Evolutionary conservation across 345 rosid species (phyloP).

Genomic region (Eucalyptus guilfoylei): DNA sequence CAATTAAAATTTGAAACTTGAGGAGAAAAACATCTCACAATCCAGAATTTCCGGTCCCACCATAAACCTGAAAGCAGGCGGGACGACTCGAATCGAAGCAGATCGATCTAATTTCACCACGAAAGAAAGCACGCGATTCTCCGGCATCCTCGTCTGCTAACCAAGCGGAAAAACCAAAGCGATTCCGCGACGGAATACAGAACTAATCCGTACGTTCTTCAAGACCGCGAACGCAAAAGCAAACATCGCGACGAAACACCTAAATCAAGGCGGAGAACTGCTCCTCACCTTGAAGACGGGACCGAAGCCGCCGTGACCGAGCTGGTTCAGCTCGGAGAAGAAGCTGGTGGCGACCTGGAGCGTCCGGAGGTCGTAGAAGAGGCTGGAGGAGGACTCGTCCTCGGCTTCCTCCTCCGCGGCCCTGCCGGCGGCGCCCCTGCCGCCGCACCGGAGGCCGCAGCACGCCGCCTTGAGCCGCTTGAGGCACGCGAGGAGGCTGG

Average conservation of each 20-base stretch:
- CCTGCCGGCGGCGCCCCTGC: neutral
- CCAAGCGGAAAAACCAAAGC: neutral
- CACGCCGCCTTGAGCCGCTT: neutral
- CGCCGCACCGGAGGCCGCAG: neutral
- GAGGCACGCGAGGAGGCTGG: constrained; percentile 12
- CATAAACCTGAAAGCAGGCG: neutral
- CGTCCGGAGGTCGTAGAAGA: constrained; percentile 48
- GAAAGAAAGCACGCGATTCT: neutral
- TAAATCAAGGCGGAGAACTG: neutral
- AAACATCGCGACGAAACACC: neutral
- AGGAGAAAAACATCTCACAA: neutral
- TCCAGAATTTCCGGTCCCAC: neutral
- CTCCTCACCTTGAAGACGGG: constrained; percentile 67
- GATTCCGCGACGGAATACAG: neutral
- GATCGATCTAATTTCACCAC: neutral
- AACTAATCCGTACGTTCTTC: neutral
- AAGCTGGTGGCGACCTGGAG: constrained; percentile 65
- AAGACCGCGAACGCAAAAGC: neutral
- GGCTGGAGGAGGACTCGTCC: constrained; percentile 8
- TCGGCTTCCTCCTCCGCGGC: constrained; percentile 1
- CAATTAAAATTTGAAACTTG: neutral
- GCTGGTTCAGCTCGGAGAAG: constrained; percentile 66
- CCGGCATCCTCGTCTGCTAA: neutral
- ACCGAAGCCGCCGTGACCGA: constrained; percentile 92
- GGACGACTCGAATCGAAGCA: neutral